These are phyloP conservation scores for Fomitiporia mediterranea DNA, from an alignment of 1,284 basidiomycete genomes.

Conservation along the genomic window DNA sequence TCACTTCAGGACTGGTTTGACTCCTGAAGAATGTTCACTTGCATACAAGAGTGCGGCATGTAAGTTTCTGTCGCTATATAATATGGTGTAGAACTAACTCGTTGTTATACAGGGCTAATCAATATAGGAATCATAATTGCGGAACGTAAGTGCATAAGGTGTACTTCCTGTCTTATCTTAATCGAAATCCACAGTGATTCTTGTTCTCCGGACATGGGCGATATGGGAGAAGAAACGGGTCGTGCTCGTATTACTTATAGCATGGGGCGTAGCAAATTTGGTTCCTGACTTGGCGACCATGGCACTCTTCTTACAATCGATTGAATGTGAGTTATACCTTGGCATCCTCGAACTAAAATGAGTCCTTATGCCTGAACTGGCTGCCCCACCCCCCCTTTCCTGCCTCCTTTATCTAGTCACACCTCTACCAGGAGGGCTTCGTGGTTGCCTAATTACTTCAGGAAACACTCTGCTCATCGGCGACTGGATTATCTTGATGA, in stretches of 20 bases:
- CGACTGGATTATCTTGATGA: slow-evolving; percentile 12
- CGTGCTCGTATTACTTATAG: neutral
- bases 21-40: neutral
- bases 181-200: neutral
- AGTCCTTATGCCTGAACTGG: too few species aligned
- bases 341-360: neutral
- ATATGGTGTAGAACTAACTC: neutral
- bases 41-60: slow-evolving; percentile 4
- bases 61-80: neutral
- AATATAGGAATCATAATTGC: slow-evolving; percentile 3
- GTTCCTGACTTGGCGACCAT: neutral
- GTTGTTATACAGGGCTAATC: slow-evolving; percentile 10
- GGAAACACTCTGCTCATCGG: neutral
- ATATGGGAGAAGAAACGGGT: slow-evolving; percentile 1
- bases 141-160: slow-evolving; percentile 5
- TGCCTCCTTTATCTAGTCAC: neutral
- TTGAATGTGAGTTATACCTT: neutral
- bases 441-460: slow-evolving; percentile 2
- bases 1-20: neutral
- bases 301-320: neutral
- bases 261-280: neutral
- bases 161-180: neutral
- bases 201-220: slow-evolving; percentile 3
- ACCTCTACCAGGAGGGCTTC: neutral
- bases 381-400: too few species aligned